These are phyloP conservation scores for Plenodomus biglobosus DNA, from an alignment of 2,329 filamentous ascomycete species.

Conservation along the genomic window DNA sequence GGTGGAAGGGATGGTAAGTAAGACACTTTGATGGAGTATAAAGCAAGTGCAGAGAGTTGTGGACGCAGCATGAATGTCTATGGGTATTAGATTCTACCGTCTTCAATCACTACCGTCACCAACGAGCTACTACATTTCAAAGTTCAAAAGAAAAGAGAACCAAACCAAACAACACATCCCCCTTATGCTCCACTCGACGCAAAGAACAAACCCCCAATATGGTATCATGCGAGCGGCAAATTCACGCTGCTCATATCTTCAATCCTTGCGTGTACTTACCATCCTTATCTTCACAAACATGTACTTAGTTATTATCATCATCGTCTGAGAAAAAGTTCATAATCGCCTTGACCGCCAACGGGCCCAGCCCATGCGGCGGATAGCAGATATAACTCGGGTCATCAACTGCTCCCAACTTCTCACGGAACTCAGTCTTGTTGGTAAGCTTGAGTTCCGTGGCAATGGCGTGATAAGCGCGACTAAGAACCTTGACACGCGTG, in stretches of 20 bases:
- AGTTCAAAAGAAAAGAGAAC: too few species aligned
- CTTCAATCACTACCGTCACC: too few species aligned
- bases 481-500: conserved; percentile 76
- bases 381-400: conserved; percentile 90
- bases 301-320: conserved; percentile 33
- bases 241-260: background rate
- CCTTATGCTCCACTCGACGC: background rate
- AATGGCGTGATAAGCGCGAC: conserved; percentile 78
- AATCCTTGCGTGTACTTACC: background rate
- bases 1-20: too few species aligned
- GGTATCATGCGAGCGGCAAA: background rate
- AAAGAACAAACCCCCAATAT: background rate
- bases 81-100: too few species aligned
- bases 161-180: background rate
- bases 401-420: conserved; percentile 83
- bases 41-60: too few species aligned
- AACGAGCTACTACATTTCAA: too few species aligned
- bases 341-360: conserved; percentile 80
- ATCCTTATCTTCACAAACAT: background rate
- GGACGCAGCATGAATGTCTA: too few species aligned
- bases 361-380: conserved; percentile 79
- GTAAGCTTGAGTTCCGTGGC: conserved; percentile 80
- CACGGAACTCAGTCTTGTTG: conserved; percentile 84
- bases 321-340: conserved; percentile 86
- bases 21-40: too few species aligned